Evolutionary conservation across 2,329 filamentous ascomycete genomes (phyloP).

Genomic region (Leptographium radiaticola): DNA sequence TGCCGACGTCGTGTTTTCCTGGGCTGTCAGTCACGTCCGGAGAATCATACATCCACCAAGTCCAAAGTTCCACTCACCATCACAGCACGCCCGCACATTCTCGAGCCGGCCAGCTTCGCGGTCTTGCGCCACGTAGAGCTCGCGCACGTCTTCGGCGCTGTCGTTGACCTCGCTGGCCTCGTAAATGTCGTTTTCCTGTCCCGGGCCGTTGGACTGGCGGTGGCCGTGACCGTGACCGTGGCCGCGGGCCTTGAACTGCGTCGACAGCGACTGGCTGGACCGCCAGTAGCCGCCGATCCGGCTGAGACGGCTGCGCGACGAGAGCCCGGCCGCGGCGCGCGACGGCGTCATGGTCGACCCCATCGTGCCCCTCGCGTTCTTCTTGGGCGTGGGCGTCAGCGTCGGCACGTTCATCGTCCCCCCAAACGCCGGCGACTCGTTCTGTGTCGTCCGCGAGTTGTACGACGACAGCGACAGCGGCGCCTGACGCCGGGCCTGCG

Average conservation of each 20-base stretch:
- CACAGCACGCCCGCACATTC: conserved; percentile 94
- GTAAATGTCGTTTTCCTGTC: conserved; percentile 24
- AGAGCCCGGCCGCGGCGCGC: conserved; percentile 13
- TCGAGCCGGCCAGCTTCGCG: conserved; percentile 69
- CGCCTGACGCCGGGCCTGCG: conserved; percentile 31
- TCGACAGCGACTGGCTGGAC: conserved; percentile 24
- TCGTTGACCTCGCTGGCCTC: conserved; percentile 51
- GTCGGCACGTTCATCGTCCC: conserved; percentile 41
- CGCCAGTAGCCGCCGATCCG: conserved; percentile 50
- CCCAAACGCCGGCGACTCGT: conserved; percentile 43
- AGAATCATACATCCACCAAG: neutral
- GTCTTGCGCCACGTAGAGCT: conserved; percentile 68
- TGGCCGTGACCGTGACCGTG: conserved; percentile 17
- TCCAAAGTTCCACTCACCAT: conserved; percentile 51
- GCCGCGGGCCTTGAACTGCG: conserved; percentile 40
- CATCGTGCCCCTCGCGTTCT: conserved; percentile 15
- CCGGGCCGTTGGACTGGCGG: conserved; percentile 15
- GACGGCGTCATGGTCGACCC: conserved; percentile 13
- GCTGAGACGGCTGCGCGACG: conserved; percentile 34
- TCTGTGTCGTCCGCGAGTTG: conserved; percentile 58
- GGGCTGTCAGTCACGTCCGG: neutral
- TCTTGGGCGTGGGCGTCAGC: conserved; percentile 36
- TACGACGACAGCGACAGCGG: conserved; percentile 65
- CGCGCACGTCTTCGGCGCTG: conserved; percentile 70
- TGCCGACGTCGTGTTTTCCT: conserved; percentile 66